phyloP scores from a whole-genome alignment of 768 basidiomycete genomes.

The Russula compacta region DNA sequence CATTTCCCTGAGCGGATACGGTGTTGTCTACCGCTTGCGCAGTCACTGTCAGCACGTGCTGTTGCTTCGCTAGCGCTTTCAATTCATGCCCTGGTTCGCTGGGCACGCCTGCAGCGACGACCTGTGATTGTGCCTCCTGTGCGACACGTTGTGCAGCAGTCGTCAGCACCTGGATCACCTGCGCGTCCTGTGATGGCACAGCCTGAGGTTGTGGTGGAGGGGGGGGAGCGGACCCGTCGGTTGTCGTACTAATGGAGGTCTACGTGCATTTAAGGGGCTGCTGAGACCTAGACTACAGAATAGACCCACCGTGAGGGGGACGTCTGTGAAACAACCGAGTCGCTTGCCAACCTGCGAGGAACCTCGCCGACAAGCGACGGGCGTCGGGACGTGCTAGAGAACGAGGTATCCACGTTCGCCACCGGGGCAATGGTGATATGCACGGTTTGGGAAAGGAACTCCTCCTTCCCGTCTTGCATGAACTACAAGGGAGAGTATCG shows the following conservation, averaged over 20 bases:
- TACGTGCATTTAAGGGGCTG: not conserved
- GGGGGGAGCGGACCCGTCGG: slow-evolving; percentile 25
- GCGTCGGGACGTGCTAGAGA: slow-evolving; percentile 34
- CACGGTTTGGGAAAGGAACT: slow-evolving; percentile 55
- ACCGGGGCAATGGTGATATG: slow-evolving; percentile 65
- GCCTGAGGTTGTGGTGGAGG: slow-evolving; percentile 21
- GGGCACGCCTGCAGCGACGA: slow-evolving; percentile 43
- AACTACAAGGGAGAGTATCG: slow-evolving; percentile 36
- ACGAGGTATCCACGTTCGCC: slow-evolving; percentile 39
- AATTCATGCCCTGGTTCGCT: slow-evolving; percentile 39
- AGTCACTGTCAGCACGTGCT: slow-evolving; percentile 63
- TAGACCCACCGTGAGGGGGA: slow-evolving; percentile 24
- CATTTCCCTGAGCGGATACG: slow-evolving; percentile 40
- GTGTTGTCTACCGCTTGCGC: slow-evolving; percentile 70
- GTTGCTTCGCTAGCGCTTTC: slow-evolving; percentile 70
- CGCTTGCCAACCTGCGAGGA: slow-evolving; percentile 35
- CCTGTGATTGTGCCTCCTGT: slow-evolving; percentile 61
- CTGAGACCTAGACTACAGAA: slow-evolving; percentile 13
- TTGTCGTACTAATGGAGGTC: slow-evolving; percentile 25
- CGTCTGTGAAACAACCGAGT: slow-evolving; percentile 31
- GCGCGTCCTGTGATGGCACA: slow-evolving; percentile 45
- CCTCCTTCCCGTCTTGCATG: slow-evolving; percentile 66
- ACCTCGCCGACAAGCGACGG: slow-evolving; percentile 40
- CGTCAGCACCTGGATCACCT: slow-evolving; percentile 70
- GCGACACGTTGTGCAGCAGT: slow-evolving; percentile 71